These are phyloP conservation scores for Syncephalis fuscata DNA, from an alignment of 371 early-diverging fungal species.

Conservation along the genomic window DNA sequence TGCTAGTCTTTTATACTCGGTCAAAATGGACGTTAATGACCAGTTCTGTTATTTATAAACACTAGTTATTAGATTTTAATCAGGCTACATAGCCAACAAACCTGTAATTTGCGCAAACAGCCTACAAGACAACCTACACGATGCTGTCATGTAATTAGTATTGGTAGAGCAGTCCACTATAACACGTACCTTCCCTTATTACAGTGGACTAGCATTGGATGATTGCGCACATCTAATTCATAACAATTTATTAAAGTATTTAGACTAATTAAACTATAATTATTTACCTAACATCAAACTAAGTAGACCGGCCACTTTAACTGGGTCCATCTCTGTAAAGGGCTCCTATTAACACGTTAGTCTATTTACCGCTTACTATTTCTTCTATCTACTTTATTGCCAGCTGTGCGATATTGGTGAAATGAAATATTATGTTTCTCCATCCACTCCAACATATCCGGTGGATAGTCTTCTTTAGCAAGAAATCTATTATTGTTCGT, in stretches of 20 bases:
- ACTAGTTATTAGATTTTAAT: too few relatives aligned
- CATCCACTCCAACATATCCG: slow-evolving; percentile 61
- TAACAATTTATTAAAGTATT: neutral
- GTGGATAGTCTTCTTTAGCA: slow-evolving; percentile 63
- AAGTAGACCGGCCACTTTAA: slow-evolving; percentile 58
- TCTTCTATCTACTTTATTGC: slow-evolving; percentile 47
- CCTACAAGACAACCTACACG: slow-evolving; percentile 89
- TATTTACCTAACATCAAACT: slow-evolving; percentile 44
- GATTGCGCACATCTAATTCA: slow-evolving; percentile 41
- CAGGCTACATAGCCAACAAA: too few relatives aligned
- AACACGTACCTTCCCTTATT: slow-evolving; percentile 71
- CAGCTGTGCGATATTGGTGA: slow-evolving; percentile 61
- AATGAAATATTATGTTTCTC: slow-evolving; percentile 50
- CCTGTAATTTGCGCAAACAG: slow-evolving; percentile 77
- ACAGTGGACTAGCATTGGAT: slow-evolving; percentile 81
- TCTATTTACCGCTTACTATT: neutral
- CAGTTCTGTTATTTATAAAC: slow-evolving; percentile 26
- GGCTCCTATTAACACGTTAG: slow-evolving; percentile 50
- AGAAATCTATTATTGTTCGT: slow-evolving; percentile 28
- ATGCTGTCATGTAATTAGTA: slow-evolving; percentile 24
- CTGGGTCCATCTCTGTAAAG: slow-evolving; percentile 71
- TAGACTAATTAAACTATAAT: neutral
- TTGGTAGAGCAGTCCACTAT: neutral
- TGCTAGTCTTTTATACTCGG: slow-evolving; percentile 86
- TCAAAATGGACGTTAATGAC: slow-evolving; percentile 91